These are phyloP conservation scores for Cyclotella distinguenda DNA, from an alignment of 108 stramenopile genomes.

Conservation along the genomic window DNA sequence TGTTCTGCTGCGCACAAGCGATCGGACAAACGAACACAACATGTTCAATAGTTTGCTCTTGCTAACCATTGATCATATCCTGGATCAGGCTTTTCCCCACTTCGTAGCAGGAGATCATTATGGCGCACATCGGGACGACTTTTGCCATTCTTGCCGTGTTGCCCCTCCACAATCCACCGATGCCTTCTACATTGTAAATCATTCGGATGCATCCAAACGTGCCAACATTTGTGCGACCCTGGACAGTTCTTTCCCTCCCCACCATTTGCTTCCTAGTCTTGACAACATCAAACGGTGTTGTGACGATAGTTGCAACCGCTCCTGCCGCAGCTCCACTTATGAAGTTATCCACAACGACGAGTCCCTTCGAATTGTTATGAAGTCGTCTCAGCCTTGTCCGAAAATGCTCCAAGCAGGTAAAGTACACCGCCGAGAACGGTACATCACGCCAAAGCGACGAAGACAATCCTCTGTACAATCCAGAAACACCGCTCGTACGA, in stretches of 20 bases:
- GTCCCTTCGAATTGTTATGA: conserved; percentile 4
- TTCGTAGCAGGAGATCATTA: conserved; percentile 94
- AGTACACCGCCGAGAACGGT: conserved; percentile 92
- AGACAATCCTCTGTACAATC: conserved; percentile 78
- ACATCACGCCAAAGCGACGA: conserved; percentile 92
- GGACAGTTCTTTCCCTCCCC: background rate
- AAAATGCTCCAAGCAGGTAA: conserved; percentile 74
- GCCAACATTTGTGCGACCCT: background rate
- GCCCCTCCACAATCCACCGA: conserved; percentile 77
- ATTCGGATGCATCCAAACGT: conserved; percentile 14
- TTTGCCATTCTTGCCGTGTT: conserved; percentile 83
- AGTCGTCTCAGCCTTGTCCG: conserved; percentile 13
- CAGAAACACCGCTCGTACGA: conserved; percentile 50
- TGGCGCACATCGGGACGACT: conserved; percentile 94
- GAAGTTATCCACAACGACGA: conserved; percentile 54
- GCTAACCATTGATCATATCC: conserved; percentile 6
- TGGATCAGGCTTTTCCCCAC: conserved; percentile 68
- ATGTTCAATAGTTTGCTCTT: background rate
- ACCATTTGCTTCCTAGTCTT: conserved; percentile 87
- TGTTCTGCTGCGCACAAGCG: too few relatives aligned
- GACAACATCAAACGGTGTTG: conserved; percentile 95
- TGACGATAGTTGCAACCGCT: conserved; percentile 78
- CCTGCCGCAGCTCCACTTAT: conserved; percentile 81
- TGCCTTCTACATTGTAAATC: conserved; percentile 57
- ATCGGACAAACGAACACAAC: background rate